Evolutionary conservation across 371 early-diverging fungal genomes (phyloP), one percentile per base, ranked within the genome.

Genomic region (Mortierella polycephala): DNA sequence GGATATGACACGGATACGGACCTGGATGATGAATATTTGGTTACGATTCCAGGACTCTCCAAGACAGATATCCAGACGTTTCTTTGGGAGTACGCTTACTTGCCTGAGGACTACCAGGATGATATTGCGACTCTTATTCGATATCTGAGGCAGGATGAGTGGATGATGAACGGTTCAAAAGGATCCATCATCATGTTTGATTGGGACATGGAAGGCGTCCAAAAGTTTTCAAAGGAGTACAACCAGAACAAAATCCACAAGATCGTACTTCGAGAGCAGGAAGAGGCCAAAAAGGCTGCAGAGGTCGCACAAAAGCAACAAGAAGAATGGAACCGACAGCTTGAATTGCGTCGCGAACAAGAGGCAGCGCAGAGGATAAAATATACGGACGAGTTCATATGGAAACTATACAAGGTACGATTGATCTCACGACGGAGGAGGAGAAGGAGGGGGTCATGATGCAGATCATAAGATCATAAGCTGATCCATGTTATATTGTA

Each of bases 1-100:
- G 40, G 56, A 52, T 45, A 42, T 9, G 71, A 75, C 23, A 60
- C 63, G 21, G 76, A 76, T 12, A 71, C 70, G 0, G 76, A 76
- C 42, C 54, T 71, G 23, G 71, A 76, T 20, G 76, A 76, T 23
- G 76, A 76, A 47, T 76, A 71, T 30, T 71, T 64, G 6, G 46
- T 79, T 8, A 37, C 54, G 12, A 79, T 79, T n/a, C 79, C 79
- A 8, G 73, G 69, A 1, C 64, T 79, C 20, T 65, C 73, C 51
- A 72, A 72, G 30, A 62, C 73, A 12, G 79, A 79, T 12, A 69
- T 79, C 14, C 79, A 79, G 56, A 59, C 72, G n/a, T 79, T 79
- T 52, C 63, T 79, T 14, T 79, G 79, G 79, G 79, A 79, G 14
- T 79, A 79, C 30, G 79, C 79, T 2, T 79, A 79, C 30, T 47